These are phyloP conservation scores for Sporothrix globosa DNA, from an alignment of 2,329 filamentous ascomycete species.

Conservation along the genomic window DNA sequence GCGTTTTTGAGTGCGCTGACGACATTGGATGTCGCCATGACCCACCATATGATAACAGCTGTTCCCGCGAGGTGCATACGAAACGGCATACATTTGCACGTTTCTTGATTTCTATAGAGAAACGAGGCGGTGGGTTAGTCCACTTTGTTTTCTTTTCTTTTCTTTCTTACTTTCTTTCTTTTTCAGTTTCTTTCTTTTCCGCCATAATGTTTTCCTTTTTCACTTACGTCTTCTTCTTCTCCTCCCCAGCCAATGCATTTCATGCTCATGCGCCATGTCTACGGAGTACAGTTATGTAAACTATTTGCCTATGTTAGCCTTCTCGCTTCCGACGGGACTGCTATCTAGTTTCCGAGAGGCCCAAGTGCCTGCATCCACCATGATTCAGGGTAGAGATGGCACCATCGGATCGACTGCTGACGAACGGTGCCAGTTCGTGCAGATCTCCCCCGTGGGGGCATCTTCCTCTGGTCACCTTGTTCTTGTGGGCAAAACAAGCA, in stretches of 20 bases:
- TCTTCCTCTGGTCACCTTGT: neutral
- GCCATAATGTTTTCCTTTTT: neutral
- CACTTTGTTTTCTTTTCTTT: neutral
- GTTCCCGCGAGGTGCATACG: neutral
- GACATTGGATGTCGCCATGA: slow-evolving; percentile 29
- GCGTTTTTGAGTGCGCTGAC: slow-evolving; percentile 15
- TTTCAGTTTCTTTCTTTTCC: neutral
- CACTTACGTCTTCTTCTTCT: neutral
- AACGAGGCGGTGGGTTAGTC: neutral
- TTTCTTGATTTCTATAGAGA: neutral
- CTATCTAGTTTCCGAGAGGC: neutral
- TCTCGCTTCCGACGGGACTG: neutral
- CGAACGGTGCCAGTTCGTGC: slow-evolving; percentile 15
- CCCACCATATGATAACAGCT: neutral
- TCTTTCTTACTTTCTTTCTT: neutral
- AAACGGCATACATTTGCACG: neutral
- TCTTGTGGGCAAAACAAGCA: neutral
- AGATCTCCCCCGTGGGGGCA: slow-evolving; percentile 22
- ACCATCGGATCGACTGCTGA: slow-evolving; percentile 29
- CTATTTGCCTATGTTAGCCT: too few species aligned
- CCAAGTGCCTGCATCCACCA: neutral
- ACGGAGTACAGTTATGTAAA: too few species aligned
- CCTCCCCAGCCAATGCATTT: neutral
- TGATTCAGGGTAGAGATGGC: neutral
- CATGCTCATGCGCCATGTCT: too few species aligned